Evolutionary conservation across 345 rosid genomes (phyloP).

Genomic region (thale cress (Arabidopsis thaliana)): DNA sequence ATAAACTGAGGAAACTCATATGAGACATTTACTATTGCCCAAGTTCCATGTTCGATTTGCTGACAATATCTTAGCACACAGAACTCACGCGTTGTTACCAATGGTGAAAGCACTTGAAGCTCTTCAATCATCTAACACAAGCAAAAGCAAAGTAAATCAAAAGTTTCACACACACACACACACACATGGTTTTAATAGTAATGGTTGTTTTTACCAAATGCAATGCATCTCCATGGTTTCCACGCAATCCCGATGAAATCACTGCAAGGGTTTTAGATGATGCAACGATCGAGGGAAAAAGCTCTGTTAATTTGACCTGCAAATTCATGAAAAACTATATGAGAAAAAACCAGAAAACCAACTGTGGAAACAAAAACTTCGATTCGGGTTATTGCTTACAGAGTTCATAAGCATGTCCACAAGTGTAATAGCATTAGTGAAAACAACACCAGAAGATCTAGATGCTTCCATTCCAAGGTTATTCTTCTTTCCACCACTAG

Average conservation of each 20-base stretch:
- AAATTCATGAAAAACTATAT: constrained; percentile 5
- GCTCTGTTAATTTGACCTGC: constrained; percentile 80
- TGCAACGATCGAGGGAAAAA: constrained; percentile 75
- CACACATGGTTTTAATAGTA: background rate
- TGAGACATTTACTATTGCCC: constrained; percentile 87
- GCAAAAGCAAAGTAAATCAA: background rate
- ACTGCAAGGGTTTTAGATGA: constrained; percentile 72
- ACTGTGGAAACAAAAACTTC: background rate
- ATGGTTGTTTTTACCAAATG: constrained; percentile 31
- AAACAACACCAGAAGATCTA: constrained; percentile 79
- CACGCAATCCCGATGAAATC: constrained; percentile 63
- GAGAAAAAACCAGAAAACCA: background rate
- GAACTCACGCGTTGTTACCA: constrained; percentile 76
- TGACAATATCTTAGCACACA: constrained; percentile 77
- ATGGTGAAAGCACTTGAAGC: constrained; percentile 86
- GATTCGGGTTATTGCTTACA: constrained; percentile 50
- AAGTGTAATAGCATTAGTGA: constrained; percentile 71
- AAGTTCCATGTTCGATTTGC: constrained; percentile 82
- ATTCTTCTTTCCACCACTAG: constrained; percentile 57
- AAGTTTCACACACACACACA: background rate
- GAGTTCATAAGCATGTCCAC: constrained; percentile 92
- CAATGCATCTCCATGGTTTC: constrained; percentile 51
- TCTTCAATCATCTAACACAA: constrained; percentile 69
- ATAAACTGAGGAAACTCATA: constrained; percentile 73
- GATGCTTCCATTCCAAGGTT: constrained; percentile 77